A percentile compares a stretch with the other conserved stretches of the same genome.
phyloP scores from a whole-genome alignment of 345 rosid genomes.

The Erucastrum elatum region DNA sequence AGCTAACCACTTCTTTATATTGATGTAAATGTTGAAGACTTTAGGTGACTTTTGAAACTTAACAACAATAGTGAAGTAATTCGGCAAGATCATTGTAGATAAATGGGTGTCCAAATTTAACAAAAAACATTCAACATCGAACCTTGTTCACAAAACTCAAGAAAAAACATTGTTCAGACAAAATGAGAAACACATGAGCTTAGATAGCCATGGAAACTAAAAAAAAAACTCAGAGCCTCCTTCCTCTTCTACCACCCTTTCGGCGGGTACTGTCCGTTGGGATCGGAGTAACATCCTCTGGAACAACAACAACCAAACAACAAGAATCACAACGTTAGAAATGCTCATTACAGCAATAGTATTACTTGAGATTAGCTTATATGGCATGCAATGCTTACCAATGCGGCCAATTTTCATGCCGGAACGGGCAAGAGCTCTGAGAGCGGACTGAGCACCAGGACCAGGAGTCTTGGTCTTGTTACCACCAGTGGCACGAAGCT shows the following conservation, averaged over 20 bases:
- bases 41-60: no score
- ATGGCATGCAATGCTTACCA: slow-evolving; percentile 36
- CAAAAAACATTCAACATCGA: slow-evolving; percentile 12
- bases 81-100: no score
- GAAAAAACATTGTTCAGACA: neutral
- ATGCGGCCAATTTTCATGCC: slow-evolving; percentile 96
- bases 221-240: slow-evolving; percentile 60
- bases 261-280: slow-evolving; percentile 92
- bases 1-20: no score
- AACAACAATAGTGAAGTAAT: no score
- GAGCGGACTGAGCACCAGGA: slow-evolving; percentile 90
- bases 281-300: slow-evolving; percentile 97
- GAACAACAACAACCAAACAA: slow-evolving; percentile 1
- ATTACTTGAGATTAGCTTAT: neutral
- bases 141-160: no score
- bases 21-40: no score
- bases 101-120: no score
- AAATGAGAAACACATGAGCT: slow-evolving; percentile 13
- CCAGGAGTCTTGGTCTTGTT: slow-evolving; percentile 89
- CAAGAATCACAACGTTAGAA: neutral
- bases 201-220: neutral
- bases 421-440: slow-evolving; percentile 92
- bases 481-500: slow-evolving; percentile 82
- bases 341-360: neutral
- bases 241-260: slow-evolving; percentile 93